Evolutionary conservation across 192 early-diverging fungal species (phyloP).

Genomic region (Spizellomyces punctatus): DNA sequence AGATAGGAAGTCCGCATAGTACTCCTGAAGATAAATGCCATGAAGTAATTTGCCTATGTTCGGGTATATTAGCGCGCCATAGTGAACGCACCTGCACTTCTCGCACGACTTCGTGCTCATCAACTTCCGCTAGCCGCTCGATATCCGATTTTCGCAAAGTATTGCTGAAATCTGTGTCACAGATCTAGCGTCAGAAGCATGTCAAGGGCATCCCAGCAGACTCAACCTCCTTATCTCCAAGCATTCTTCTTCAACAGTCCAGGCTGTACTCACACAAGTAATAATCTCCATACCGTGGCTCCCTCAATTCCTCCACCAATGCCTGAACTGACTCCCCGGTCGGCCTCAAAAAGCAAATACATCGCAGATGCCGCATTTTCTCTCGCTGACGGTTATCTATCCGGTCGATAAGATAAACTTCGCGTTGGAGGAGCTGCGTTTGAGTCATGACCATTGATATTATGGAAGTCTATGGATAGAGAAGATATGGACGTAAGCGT

Average conservation of each 20-base stretch:
- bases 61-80: not conserved
- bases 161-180: constrained; percentile 83
- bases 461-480: constrained; percentile 75
- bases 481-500: too few relatives aligned
- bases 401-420: constrained; percentile 92
- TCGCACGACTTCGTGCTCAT: constrained; percentile 90
- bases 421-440: constrained; percentile 85
- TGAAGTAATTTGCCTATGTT: too few relatives aligned
- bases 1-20: constrained; percentile 89
- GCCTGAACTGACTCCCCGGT: constrained; percentile 82
- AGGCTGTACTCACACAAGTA: constrained; percentile 74
- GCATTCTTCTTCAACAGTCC: not conserved
- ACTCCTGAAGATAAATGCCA: constrained; percentile 61
- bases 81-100: constrained; percentile 69
- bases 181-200: constrained; percentile 12
- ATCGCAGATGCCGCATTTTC: constrained; percentile 94
- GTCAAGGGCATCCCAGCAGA: not conserved
- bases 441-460: constrained; percentile 94
- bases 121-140: constrained; percentile 92
- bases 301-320: constrained; percentile 86
- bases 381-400: constrained; percentile 85
- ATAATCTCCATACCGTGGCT: constrained; percentile 94
- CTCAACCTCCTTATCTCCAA: too few relatives aligned
- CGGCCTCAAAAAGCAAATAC: constrained; percentile 89
- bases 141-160: constrained; percentile 88